Percentiles rank a stretch among this genome's conserved stretches.
These are phyloP conservation scores for Stylonectria norvegica DNA, from an alignment of 2,329 filamentous ascomycete genomes.

Conservation along the genomic window DNA sequence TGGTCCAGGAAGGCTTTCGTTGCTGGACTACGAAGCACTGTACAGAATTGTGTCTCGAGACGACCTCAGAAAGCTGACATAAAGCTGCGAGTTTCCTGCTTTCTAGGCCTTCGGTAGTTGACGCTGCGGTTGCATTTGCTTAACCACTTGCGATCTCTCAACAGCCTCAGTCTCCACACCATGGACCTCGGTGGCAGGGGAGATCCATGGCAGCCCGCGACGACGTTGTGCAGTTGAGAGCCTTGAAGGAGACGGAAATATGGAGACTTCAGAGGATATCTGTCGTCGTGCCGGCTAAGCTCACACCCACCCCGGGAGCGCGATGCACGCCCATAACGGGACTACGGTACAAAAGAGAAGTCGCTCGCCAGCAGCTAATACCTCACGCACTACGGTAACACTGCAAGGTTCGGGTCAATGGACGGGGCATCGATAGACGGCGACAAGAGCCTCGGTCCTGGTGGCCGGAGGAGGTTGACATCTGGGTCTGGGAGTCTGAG, in stretches of 20 bases:
- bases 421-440: too few relatives aligned
- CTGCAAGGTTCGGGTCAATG: slow-evolving; percentile 24
- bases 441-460: slow-evolving; percentile 23
- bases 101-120: too few relatives aligned
- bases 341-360: too few relatives aligned
- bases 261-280: slow-evolving; percentile 13
- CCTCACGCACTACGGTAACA: too few relatives aligned
- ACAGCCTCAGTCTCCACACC: slow-evolving; percentile 5
- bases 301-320: slow-evolving; percentile 8
- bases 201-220: too few relatives aligned
- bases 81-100: slow-evolving; percentile 7
- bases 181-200: slow-evolving; percentile 18
- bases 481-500: neutral
- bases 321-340: neutral
- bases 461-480: slow-evolving; percentile 11
- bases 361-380: neutral
- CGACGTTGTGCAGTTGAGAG: neutral
- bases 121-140: too few relatives aligned
- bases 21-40: too few relatives aligned
- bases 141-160: too few relatives aligned
- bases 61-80: slow-evolving; percentile 10
- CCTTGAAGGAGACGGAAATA: slow-evolving; percentile 16
- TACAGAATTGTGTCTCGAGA: too few relatives aligned
- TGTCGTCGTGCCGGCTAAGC: slow-evolving; percentile 17
- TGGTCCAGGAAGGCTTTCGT: too few relatives aligned